These are phyloP conservation scores for Coleophoma eucalyptorum DNA, from an alignment of 2,329 filamentous ascomycete genomes.

Conservation along the genomic window DNA sequence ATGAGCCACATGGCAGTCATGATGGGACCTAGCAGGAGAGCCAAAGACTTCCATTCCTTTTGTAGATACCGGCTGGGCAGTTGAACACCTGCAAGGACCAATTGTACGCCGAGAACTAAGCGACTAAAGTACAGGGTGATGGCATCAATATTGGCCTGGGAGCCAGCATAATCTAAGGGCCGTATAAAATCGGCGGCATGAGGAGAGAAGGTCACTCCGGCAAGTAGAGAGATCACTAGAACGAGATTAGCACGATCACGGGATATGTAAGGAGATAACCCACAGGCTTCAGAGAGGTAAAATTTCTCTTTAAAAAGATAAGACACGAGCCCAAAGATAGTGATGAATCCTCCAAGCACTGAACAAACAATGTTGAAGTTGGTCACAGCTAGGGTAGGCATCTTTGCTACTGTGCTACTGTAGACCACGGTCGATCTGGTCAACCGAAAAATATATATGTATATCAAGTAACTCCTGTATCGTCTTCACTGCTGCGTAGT, in stretches of 20 bases:
- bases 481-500: conserved; percentile 32
- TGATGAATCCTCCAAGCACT: conserved; percentile 81
- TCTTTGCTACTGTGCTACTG: conserved; percentile 13
- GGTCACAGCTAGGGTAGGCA: conserved; percentile 44
- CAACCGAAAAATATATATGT: not conserved
- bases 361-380: conserved; percentile 55
- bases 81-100: conserved; percentile 85
- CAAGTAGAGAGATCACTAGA: conserved; percentile 76
- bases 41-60: conserved; percentile 73
- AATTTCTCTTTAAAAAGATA: conserved; percentile 87
- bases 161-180: conserved; percentile 70
- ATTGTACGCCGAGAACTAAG: conserved; percentile 83
- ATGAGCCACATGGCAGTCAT: conserved; percentile 86
- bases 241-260: not conserved
- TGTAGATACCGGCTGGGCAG: conserved; percentile 78
- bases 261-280: conserved; percentile 1
- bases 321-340: conserved; percentile 85
- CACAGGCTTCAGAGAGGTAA: conserved; percentile 87
- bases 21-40: conserved; percentile 73
- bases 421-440: not conserved
- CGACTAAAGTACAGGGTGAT: conserved; percentile 83
- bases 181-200: conserved; percentile 72
- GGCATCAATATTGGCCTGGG: conserved; percentile 55
- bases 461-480: conserved; percentile 33
- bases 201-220: conserved; percentile 75